Base-by-base conservation (phyloP, 2,329 filamentous ascomycete genomes). In the Claviceps arundinis region DNA sequence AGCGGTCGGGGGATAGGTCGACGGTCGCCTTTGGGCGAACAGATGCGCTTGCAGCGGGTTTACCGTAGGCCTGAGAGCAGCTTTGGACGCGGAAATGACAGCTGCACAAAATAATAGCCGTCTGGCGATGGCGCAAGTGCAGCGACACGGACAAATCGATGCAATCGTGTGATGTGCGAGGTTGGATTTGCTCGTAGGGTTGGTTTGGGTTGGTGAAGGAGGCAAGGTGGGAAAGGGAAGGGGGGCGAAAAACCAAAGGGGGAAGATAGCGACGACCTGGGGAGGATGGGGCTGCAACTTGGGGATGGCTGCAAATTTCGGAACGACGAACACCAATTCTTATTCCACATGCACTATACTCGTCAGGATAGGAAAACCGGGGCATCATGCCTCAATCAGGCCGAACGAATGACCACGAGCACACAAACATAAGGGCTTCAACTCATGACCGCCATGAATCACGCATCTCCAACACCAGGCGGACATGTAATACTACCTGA, bases 71-170 rank as follows among this genome's bases (percentile, higher is more conserved):
- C 58, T 30, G 55, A 56, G 24, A 13, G 30, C 54, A 50, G 58
- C 56, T 63, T 57, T 57, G 55, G 60, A 62, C 62, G 57, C 64
- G 61, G 62, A 56, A 50, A 56, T 56, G 52, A 57, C 52, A 52
- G 61, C 53, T 54, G 65, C 62, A 66, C 61, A 63, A 57, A 66
- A 68, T 65, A 61, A 62, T 58, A 57, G 47, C 53, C 47, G 57
- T 70, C 67, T 68, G 56, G 55, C 53, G 66, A 70, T 70, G 65
- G 56, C 58, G 62, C 56, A 52, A 62, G 60, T 60, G 58, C 51
- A 50, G 58, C 57, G 63, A 64, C 52, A 60, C 65, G 64, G 65
- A 57, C 58, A 60, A 64, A 68, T 68, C 63, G 71, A 75, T 75
- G 72, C 57, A 62, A 58, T 59, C 37, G 46, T 58, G 52, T 52